phyloP scores from a whole-genome alignment of 305 asterid species.

The Fraxinus dipetala region DNA sequence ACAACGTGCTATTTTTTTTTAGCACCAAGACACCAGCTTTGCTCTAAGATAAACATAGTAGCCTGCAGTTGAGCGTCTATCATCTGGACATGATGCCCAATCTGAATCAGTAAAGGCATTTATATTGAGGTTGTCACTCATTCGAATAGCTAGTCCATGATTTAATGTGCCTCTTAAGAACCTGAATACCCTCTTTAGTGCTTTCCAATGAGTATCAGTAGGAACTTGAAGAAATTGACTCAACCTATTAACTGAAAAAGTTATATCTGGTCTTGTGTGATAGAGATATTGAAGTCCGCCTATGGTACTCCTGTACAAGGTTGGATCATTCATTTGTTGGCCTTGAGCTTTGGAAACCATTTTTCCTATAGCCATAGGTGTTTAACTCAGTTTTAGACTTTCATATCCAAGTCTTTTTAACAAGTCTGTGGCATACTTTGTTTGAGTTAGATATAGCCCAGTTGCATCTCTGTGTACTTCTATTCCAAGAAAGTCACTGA shows the following conservation, averaged over 20 bases:
- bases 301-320: neutral
- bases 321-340: neutral
- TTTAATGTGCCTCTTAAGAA: neutral
- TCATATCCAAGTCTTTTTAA: neutral
- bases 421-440: neutral
- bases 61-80: neutral
- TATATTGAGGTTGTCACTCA: neutral
- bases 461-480: neutral
- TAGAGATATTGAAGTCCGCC: neutral
- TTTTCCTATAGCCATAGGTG: neutral
- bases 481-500: no score
- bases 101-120: neutral
- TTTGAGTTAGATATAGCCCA: neutral
- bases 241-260: neutral
- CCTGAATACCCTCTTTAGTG: neutral
- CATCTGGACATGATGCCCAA: neutral
- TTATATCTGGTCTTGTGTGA: neutral
- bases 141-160: neutral
- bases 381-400: neutral
- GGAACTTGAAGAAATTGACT: neutral
- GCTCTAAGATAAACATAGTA: neutral
- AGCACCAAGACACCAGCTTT: neutral
- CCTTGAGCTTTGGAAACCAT: neutral
- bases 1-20: neutral
- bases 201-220: neutral